A percentile compares a stretch with the other conserved stretches of the same genome.
These are phyloP conservation scores for Fennellomyces sp. DNA, from an alignment of 371 early-diverging fungal species.

Conservation along the genomic window DNA sequence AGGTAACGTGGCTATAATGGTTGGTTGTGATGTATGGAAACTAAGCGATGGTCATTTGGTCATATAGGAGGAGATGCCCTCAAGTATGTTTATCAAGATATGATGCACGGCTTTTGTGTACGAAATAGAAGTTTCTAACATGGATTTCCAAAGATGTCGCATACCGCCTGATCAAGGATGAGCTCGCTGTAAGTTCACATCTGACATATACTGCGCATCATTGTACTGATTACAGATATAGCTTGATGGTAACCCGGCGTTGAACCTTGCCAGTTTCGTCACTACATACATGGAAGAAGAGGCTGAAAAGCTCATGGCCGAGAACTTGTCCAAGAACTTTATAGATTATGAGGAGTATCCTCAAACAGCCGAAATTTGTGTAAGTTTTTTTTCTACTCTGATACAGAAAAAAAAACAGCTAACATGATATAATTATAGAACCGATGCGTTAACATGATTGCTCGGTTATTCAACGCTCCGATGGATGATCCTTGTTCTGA, in stretches of 20 bases:
- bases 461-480: slow-evolving; percentile 65
- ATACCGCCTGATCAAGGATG: slow-evolving; percentile 48
- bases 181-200: slow-evolving; percentile 39
- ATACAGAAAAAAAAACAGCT: no score
- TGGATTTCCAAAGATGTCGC: slow-evolving; percentile 38
- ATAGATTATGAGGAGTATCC: slow-evolving; percentile 77
- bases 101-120: no score
- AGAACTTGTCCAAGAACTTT: slow-evolving; percentile 72
- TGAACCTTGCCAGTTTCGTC: slow-evolving; percentile 78
- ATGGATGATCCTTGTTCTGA: slow-evolving; percentile 34
- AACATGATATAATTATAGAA: slow-evolving; percentile 49
- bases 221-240: slow-evolving; percentile 11
- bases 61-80: slow-evolving; percentile 50
- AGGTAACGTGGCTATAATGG: slow-evolving; percentile 21
- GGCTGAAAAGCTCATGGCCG: slow-evolving; percentile 72
- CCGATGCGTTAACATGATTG: slow-evolving; percentile 75
- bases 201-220: background rate
- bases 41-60: no score
- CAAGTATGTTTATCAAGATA: slow-evolving; percentile 42
- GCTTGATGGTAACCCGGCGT: slow-evolving; percentile 70
- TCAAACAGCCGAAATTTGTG: slow-evolving; percentile 46
- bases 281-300: slow-evolving; percentile 63
- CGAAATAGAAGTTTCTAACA: background rate
- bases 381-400: no score
- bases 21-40: no score